Evolutionary conservation across 148 eudicot genomes (phyloP).

Genomic region (Heliamphora exappendiculata): DNA sequence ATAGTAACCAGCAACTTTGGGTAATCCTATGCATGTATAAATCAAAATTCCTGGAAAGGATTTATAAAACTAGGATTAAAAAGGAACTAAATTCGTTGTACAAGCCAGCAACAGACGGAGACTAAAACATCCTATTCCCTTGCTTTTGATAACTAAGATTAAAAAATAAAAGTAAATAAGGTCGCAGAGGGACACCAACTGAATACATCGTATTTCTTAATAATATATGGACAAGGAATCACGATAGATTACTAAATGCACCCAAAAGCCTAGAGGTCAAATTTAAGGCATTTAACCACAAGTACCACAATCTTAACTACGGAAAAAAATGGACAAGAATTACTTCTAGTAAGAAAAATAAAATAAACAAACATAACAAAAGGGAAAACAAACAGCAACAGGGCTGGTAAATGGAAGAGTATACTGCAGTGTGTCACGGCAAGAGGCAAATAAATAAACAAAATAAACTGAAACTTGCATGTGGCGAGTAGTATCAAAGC

Average conservation of each 20-base stretch:
- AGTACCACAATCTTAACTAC: neutral
- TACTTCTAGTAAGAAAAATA: neutral
- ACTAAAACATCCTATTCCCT: neutral
- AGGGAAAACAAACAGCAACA: too few relatives aligned
- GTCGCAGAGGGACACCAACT: neutral
- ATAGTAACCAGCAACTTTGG: neutral
- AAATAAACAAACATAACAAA: neutral
- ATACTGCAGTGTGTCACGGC: too few relatives aligned
- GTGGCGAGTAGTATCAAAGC: too few relatives aligned
- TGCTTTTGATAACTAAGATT: neutral
- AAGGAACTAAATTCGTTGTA: too few relatives aligned
- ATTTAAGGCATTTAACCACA: neutral
- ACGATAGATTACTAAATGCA: neutral
- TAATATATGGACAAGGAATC: neutral
- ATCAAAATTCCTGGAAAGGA: neutral
- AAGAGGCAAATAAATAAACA: too few relatives aligned
- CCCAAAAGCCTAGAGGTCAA: neutral
- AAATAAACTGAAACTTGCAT: too few relatives aligned
- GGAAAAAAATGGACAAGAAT: neutral
- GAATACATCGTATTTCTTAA: neutral
- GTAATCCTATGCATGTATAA: neutral
- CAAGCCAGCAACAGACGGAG: neutral
- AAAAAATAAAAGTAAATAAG: neutral
- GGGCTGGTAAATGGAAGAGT: too few relatives aligned
- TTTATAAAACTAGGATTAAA: neutral